Base-by-base conservation (phyloP, 1,284 basidiomycete genomes). In the Cystobasidium pallidum region DNA sequence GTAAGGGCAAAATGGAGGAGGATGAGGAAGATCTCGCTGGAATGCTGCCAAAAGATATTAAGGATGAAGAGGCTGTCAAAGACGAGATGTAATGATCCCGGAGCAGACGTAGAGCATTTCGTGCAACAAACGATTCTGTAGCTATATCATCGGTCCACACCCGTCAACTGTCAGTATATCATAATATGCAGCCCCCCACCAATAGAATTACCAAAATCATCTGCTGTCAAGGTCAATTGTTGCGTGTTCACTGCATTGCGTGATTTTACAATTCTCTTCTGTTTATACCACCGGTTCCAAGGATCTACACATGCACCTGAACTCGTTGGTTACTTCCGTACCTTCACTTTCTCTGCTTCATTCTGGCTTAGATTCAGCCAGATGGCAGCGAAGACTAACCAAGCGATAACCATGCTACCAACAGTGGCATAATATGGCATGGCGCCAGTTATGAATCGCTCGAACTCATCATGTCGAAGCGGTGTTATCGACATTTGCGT, bases 391-490 rank as follows among this genome's bases (percentile, higher is more conserved):
- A 99, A 98, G 13, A 93, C 74, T 77, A 94, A 82, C 82, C 96
- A 96, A 0, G 86, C 91, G 0, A 86, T 81, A 75, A 89, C 89
- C 0, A 92, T 94, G 82, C 89, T 92, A 78, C 94, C 87, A 15
- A 93, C 91, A 30, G 94, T 92, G 0, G 86, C 84, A 77, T 98
- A 97, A 81, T 95, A 99, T 0, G 95, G 95, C 90, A 90, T 94
- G 11, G 94, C 94, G 10, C 92, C 92, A 68, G 87, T 88, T 75
- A 99, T 85, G 86, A 95, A 98, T 49, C 95, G 87, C 13, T 92
- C 92, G 81, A 97, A 94, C 73, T 91, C 90, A 82, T 99, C 92
- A 82, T 98, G 95, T 72, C 92, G 86, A 36, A 93, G 91, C 0
- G 95, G 96, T 0, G 96, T 90, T 62, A 99, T 88, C 15, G 93